Conservation (phyloP, 371 early-diverging fungal genomes). For the Choanephora cucurbitarum region DNA sequence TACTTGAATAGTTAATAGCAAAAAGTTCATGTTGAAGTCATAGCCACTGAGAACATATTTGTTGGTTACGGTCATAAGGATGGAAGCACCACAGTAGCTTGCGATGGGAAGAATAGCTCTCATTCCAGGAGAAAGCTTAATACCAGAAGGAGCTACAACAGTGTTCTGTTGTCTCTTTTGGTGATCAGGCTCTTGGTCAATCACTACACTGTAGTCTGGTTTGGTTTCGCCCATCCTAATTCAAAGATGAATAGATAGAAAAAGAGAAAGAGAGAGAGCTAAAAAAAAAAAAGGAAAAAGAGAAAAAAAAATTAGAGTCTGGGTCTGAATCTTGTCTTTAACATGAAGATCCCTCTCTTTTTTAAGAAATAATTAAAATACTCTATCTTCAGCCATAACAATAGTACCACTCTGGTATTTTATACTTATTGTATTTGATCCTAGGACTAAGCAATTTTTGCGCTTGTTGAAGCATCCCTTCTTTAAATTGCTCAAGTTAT, state of each 20-base stretch:
- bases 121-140: constrained; percentile 45
- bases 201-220: constrained; percentile 27
- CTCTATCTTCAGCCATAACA: no score
- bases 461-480: no score
- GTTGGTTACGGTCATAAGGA: constrained; percentile 94
- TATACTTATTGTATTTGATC: no score
- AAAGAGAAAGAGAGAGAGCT: background rate
- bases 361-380: no score
- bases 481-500: no score
- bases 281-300: background rate
- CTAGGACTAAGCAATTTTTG: no score
- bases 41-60: constrained; percentile 87
- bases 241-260: background rate
- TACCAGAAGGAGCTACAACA: constrained; percentile 36
- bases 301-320: background rate
- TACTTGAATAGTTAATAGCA: constrained; percentile 89
- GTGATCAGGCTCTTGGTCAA: constrained; percentile 26
- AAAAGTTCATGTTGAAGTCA: constrained; percentile 87
- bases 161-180: constrained; percentile 15
- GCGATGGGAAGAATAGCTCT: constrained; percentile 69
- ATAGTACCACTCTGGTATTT: no score
- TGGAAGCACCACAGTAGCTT: constrained; percentile 86
- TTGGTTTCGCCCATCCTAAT: constrained; percentile 16
- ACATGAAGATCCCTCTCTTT: no score
- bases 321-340: no score